Percentiles rank a stretch among this genome's conserved stretches.
phyloP scores from a whole-genome alignment of 2,329 filamentous ascomycete species.

The Monosporascus sp. region DNA sequence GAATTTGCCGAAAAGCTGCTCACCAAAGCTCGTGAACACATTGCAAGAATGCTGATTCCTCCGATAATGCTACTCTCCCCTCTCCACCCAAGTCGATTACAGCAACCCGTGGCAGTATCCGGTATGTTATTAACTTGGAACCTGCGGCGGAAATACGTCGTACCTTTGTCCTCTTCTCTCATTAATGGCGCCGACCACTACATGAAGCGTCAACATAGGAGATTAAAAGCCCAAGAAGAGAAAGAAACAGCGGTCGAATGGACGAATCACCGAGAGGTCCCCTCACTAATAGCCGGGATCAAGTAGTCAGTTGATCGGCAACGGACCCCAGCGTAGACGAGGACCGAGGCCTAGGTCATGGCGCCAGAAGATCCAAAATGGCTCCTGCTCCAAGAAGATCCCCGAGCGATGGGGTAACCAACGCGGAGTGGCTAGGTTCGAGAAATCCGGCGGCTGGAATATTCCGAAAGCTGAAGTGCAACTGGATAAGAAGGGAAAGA shows the following conservation, averaged over 20 bases:
- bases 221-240: not conserved
- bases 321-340: conserved; percentile 7
- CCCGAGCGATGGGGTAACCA: not conserved
- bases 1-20: too few relatives aligned
- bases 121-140: too few relatives aligned
- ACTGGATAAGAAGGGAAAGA: conserved; percentile 30
- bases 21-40: too few relatives aligned
- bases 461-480: conserved; percentile 57
- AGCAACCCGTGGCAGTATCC: too few relatives aligned
- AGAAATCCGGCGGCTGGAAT: conserved; percentile 49
- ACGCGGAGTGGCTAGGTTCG: conserved; percentile 31
- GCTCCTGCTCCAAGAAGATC: not conserved
- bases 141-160: too few relatives aligned
- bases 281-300: not conserved
- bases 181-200: not conserved
- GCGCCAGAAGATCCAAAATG: too few relatives aligned
- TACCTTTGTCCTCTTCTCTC: not conserved
- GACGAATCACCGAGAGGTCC: not conserved
- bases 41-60: too few relatives aligned
- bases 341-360: conserved; percentile 40
- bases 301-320: not conserved
- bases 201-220: not conserved
- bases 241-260: too few relatives aligned
- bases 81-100: too few relatives aligned
- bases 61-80: too few relatives aligned